Conservation (phyloP, 257 asterid genomes). For the Solanum ossicruentum region DNA sequence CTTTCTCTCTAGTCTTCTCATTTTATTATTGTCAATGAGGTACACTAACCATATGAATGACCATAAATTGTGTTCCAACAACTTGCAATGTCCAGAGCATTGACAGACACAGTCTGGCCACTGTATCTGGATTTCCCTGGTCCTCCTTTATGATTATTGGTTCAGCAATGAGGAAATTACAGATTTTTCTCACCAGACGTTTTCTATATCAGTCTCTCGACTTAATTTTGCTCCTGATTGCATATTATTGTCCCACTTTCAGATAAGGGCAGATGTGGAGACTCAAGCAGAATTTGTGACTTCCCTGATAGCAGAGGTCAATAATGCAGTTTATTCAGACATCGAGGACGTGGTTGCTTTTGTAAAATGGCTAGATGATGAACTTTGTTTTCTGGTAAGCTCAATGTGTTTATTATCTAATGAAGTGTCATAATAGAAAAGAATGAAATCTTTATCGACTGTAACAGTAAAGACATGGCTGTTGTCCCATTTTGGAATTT, state of each 20-base stretch:
- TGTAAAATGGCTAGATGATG: slow-evolving; percentile 93
- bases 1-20: neutral
- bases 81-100: neutral
- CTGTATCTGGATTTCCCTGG: neutral
- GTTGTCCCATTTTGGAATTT: neutral
- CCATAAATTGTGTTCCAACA: neutral
- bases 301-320: slow-evolving; percentile 69
- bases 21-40: neutral
- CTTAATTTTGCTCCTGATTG: neutral
- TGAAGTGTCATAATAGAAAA: neutral
- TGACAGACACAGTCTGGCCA: neutral
- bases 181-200: neutral
- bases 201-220: neutral
- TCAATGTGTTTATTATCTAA: neutral
- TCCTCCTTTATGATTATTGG: neutral
- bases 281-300: slow-evolving; percentile 90
- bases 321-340: slow-evolving; percentile 45
- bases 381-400: slow-evolving; percentile 83
- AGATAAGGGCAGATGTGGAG: slow-evolving; percentile 89
- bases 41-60: neutral
- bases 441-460: neutral
- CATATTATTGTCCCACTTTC: neutral
- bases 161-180: neutral
- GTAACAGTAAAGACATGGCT: neutral
- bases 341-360: slow-evolving; percentile 78